A percentile compares a stretch with the other conserved stretches of the same genome.
These are phyloP conservation scores for Parafenestella ontariensis DNA, from an alignment of 2,329 filamentous ascomycete species.

Conservation along the genomic window DNA sequence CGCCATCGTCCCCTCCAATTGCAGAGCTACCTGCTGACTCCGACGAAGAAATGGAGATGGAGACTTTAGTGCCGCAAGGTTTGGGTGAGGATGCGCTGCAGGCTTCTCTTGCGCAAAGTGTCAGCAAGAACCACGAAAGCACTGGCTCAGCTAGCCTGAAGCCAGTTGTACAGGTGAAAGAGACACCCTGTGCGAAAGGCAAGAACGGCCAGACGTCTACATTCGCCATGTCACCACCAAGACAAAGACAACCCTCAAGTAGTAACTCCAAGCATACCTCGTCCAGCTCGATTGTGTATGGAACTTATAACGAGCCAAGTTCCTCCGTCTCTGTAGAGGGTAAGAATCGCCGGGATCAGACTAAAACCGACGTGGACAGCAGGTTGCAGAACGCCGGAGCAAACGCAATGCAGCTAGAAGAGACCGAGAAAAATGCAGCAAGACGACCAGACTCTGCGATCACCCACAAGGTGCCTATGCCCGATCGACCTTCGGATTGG, in stretches of 20 bases:
- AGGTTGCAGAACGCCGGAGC: not conserved
- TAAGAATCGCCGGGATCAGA: not conserved
- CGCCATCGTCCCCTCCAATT: slow-evolving; percentile 27
- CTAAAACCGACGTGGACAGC: not conserved
- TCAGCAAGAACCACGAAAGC: not conserved
- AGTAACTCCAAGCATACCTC: slow-evolving; percentile 23
- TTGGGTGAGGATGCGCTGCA: slow-evolving; percentile 32
- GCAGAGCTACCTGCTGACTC: slow-evolving; percentile 8
- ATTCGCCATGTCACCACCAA: slow-evolving; percentile 3
- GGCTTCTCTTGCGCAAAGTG: not conserved
- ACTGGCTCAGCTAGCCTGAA: not conserved
- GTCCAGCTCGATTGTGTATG: slow-evolving; percentile 33
- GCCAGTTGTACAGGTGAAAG: slow-evolving; percentile 36
- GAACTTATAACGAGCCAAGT: slow-evolving; percentile 31
- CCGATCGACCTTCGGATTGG: not conserved
- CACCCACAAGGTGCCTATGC: not conserved
- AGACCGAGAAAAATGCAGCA: not conserved
- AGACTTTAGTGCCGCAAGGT: slow-evolving; percentile 34
- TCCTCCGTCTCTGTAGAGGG: slow-evolving; percentile 2
- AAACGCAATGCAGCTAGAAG: not conserved
- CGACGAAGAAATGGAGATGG: slow-evolving; percentile 43
- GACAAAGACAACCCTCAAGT: slow-evolving; percentile 18
- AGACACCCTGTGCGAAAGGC: slow-evolving; percentile 36
- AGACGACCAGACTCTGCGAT: not conserved
- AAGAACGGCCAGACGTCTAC: slow-evolving; percentile 11